A percentile compares a stretch with the other conserved stretches of the same genome.
These are phyloP conservation scores for Achaetomiella virescens DNA, from an alignment of 495 filamentous ascomycete species.

Conservation along the genomic window DNA sequence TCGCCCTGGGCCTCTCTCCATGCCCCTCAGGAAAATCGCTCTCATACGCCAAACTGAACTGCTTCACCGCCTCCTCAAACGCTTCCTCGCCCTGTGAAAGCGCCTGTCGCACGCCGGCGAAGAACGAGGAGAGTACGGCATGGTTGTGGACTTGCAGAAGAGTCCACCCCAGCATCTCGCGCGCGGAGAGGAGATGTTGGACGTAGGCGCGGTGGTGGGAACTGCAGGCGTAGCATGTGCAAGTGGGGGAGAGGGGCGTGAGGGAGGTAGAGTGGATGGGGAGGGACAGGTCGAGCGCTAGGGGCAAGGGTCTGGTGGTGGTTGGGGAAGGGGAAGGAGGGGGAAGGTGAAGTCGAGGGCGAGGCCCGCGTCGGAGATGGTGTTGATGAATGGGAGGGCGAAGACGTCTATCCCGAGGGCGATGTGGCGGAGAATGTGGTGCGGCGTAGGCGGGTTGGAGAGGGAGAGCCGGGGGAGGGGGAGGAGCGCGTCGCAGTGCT, in stretches of 20 bases:
- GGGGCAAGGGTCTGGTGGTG: constrained; percentile 28
- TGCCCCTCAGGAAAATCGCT: constrained; percentile 62
- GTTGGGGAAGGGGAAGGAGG: constrained; percentile 19
- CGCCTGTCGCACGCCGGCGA: constrained; percentile 53
- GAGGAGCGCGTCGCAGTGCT: constrained; percentile 41
- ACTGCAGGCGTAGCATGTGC: constrained; percentile 77
- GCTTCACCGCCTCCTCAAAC: constrained; percentile 53
- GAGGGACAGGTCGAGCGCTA: constrained; percentile 75
- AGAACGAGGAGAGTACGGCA: constrained; percentile 64
- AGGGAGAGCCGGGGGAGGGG: constrained; percentile 68
- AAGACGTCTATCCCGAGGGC: constrained; percentile 73
- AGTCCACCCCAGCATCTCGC: constrained; percentile 95
- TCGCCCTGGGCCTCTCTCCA: constrained; percentile 71
- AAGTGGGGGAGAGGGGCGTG: constrained; percentile 51
- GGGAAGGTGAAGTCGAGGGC: constrained; percentile 78
- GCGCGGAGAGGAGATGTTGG: constrained; percentile 76
- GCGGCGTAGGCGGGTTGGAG: constrained; percentile 59
- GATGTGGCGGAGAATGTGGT: constrained; percentile 67
- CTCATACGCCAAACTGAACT: constrained; percentile 60
- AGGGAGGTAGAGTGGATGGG: constrained; percentile 50
- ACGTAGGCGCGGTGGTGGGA: constrained; percentile 81
- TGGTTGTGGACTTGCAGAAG: constrained; percentile 89
- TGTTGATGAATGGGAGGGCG: constrained; percentile 64
- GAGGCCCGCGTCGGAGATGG: constrained; percentile 76
- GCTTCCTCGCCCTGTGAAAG: constrained; percentile 49